Evolutionary conservation across 176 grass and related monocot species (phyloP), one percentile per base, ranked within the genome.

Genomic region (Paspalum vaginatum): DNA sequence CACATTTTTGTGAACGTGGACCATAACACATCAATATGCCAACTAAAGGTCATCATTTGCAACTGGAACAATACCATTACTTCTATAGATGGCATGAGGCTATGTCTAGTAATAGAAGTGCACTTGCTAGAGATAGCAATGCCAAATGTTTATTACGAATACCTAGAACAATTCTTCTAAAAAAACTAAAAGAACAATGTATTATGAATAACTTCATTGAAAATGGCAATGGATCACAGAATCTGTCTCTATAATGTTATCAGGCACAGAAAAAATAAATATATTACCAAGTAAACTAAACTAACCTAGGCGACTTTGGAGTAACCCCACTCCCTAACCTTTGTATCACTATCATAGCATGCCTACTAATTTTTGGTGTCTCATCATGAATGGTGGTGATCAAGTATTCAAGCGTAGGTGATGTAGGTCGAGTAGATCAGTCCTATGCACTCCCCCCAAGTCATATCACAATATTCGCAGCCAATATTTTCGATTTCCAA

Each of bases 31-130:
- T 16, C 41, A 42, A 68, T 70, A 6, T 61, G 37, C 37, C 52
- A 75, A 68, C 51, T 39, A 82, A 82, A 53, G 47, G 32, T 37
- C 65, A 77, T 51, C 75, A 79, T 69, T 76, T 43, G 70, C 52
- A 68, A 44, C 52, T 81, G 61, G 52, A 54, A 74, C 15, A 52
- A 44, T 7, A 62, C 11, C 10, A 26, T 44, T 44, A 61, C 32
- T 50, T 58, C 43, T 70, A 11, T 85, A n/a, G 17, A 27, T 32
- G 7, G 27, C 21, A 61, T 62, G 56, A 51, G 65, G 11, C 22
- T 54, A 26, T 38, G 21, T 61, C 52, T 44, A 70, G 14, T 61
- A 55, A 64, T 54, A 62, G 46, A 62, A 47, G 24, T 70, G 55
- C 45, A 63, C 24, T 64, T 82, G 8, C 47, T 70, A 76, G 11